Percentiles rank a stretch among this genome's conserved stretches.
Conservation (phyloP, 176 grass and related monocot species). For the Alopecurus myosuroides region DNA sequence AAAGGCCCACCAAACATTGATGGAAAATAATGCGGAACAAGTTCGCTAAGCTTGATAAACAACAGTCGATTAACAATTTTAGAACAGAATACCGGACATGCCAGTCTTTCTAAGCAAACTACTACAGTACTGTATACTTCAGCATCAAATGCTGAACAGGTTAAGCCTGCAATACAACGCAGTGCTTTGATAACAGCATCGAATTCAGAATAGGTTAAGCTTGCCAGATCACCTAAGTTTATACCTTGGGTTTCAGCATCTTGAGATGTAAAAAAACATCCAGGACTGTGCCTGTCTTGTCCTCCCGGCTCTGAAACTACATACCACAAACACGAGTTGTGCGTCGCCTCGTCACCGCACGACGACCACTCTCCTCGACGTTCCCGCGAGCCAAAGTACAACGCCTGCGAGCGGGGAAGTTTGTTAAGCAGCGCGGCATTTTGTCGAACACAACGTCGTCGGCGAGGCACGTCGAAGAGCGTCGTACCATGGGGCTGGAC, state of each 20-base stretch:
- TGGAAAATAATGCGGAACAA: background rate
- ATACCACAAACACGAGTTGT: background rate
- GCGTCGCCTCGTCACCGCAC: background rate
- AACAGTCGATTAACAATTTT: background rate
- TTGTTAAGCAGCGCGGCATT: background rate
- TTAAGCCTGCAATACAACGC: background rate
- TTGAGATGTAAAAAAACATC: background rate
- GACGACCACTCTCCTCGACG: background rate
- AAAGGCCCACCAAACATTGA: background rate
- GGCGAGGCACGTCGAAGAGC: background rate
- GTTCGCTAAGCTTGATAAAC: background rate
- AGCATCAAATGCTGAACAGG: background rate
- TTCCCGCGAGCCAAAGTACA: background rate
- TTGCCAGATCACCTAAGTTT: background rate
- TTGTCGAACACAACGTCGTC: background rate
- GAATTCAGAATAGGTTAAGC: background rate
- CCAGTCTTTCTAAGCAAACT: background rate
- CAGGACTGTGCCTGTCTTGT: background rate
- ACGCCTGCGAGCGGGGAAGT: background rate
- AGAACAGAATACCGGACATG: background rate
- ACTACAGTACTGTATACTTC: background rate
- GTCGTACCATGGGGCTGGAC: background rate
- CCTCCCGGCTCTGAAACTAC: background rate
- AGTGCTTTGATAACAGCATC: background rate
- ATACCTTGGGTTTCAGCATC: background rate